Base-by-base conservation (phyloP, 1,139 yeast genomes). In the Diutina scorzettiae region DNA sequence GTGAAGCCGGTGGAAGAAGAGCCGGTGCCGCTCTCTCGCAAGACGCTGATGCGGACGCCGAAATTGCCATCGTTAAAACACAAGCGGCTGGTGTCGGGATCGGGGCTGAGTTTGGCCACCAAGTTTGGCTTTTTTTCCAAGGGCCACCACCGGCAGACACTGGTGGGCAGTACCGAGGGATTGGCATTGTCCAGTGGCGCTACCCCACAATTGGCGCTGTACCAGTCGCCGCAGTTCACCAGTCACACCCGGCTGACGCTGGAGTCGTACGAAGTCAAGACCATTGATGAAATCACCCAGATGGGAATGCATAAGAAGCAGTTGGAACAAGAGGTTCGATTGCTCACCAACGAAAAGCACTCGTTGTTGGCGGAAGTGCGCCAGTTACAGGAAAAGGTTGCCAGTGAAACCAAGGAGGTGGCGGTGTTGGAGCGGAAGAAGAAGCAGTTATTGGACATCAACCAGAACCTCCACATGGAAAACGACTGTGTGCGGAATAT, bases 301-400 rank as follows among this genome's bases (percentile, higher is more conserved):
- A 17, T 36, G 19, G 6, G 19, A 4, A 16, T 14, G 25, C 37
- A 32, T n/a, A 32, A 32, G 12, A 23, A 24, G 29, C 20, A 16
- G 4, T 44, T 74, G 29, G 62, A 61, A 47, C 50, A 56, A 17
- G 81, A 76, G 46, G 56, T 76, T 12, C 54, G 58, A 24, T 66
- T 67, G 18, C 54, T 75, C 43, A 64, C 64, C 11, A 46, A 45
- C 20, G 60, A 57, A 33, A 60, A 57, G 39, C 54, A 49, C 41
- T 37, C 48, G 3, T 48, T 66, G n/a, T 48, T 54, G 20, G 46
- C 50, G 4, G 73, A 66, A 23, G 53, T 64, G 14, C 56, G 52
- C 44, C 55, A 51, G 43, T 53, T 69, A 46, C 62, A 57, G 45
- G 44, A 51, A 11, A 53, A 52, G 41, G 47, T 58, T 32, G 44